These are phyloP conservation scores for Aureobasidium leucospermi DNA, from an alignment of 2,329 filamentous ascomycete genomes.

Conservation along the genomic window DNA sequence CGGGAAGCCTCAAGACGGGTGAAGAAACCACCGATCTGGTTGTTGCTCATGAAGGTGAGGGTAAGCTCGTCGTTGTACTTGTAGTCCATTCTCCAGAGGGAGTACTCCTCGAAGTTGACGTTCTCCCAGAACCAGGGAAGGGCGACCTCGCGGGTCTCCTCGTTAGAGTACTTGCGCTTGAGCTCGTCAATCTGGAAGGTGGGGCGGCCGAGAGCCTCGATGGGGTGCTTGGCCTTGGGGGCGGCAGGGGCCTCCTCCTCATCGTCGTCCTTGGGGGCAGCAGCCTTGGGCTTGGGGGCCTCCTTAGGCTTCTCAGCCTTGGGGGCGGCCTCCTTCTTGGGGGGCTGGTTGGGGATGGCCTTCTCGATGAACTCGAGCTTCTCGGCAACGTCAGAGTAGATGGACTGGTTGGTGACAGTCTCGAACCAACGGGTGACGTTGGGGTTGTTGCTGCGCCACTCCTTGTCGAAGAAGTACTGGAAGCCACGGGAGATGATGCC, in stretches of 20 bases:
- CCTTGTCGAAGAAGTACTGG: constrained; percentile 88
- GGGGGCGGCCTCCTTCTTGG: constrained; percentile 57
- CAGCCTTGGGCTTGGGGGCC: constrained; percentile 45
- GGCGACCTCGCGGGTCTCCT: constrained; percentile 71
- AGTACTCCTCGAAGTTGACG: constrained; percentile 89
- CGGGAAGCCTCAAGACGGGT: constrained; percentile 91
- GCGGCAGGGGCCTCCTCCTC: constrained; percentile 54
- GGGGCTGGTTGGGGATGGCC: constrained; percentile 64
- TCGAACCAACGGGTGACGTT: constrained; percentile 89
- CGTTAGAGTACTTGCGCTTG: constrained; percentile 99
- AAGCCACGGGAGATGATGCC: constrained; percentile 79
- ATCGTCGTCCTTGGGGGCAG: constrained; percentile 48
- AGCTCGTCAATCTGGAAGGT: constrained; percentile 86
- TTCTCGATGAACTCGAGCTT: constrained; percentile 75
- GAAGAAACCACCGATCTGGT: constrained; percentile 97
- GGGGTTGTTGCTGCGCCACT: constrained; percentile 76
- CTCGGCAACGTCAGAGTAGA: constrained; percentile 74
- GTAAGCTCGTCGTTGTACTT: constrained; percentile 99
- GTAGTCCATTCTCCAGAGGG: constrained; percentile 88
- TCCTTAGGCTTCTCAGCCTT: constrained; percentile 56
- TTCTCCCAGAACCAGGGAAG: constrained; percentile 99
- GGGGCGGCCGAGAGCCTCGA: constrained; percentile 74
- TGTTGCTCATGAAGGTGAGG: constrained; percentile 97
- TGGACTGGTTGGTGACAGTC: constrained; percentile 86
- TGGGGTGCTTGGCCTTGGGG: constrained; percentile 94